phyloP scores from a whole-genome alignment of 2,329 filamentous ascomycete species.

The Colletotrichum camelliae region DNA sequence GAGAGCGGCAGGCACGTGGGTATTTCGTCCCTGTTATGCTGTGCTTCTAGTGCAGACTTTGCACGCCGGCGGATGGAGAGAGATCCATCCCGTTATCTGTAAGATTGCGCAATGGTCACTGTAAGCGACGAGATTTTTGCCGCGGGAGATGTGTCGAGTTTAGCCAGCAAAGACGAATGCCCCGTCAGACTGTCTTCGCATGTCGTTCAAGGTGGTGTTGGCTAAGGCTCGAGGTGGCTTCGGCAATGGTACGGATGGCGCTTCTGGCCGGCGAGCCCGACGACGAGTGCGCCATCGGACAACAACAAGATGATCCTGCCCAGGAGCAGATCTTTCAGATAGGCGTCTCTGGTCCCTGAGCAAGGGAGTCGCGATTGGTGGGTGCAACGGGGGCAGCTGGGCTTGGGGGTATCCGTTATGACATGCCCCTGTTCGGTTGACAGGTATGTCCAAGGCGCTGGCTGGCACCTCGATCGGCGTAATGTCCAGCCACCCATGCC shows the following conservation, averaged over 20 bases:
- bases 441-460: background rate
- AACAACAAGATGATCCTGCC: background rate
- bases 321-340: background rate
- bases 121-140: background rate
- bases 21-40: background rate
- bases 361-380: background rate
- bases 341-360: background rate
- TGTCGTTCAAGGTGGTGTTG: background rate
- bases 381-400: background rate
- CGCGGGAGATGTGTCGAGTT: background rate
- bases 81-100: background rate
- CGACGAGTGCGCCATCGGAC: constrained; percentile 1
- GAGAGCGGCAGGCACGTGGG: constrained; percentile 7
- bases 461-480: background rate
- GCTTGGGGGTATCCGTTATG: background rate
- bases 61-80: background rate
- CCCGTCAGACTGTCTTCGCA: background rate
- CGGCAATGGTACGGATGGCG: background rate
- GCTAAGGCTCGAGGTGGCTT: background rate
- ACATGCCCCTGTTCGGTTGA: constrained; percentile 1
- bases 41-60: background rate
- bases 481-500: background rate
- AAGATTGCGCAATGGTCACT: background rate
- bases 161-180: background rate
- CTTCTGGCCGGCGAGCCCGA: background rate